These are phyloP conservation scores for Fusarium stilboides DNA, from an alignment of 2,329 filamentous ascomycete species.

Conservation along the genomic window DNA sequence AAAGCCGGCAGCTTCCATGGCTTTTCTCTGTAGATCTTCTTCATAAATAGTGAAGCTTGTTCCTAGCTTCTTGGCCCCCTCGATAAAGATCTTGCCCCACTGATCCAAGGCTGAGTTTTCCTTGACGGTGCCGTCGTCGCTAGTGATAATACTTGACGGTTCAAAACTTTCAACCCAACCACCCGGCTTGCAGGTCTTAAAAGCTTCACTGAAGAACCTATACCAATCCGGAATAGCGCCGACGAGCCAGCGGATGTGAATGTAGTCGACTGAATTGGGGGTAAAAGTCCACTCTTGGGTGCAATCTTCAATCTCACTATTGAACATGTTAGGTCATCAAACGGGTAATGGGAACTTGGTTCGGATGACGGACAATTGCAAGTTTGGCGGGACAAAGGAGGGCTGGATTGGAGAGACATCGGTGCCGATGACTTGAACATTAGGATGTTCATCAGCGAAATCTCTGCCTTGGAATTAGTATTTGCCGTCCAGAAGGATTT, in stretches of 20 bases:
- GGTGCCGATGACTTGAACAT: conserved; percentile 15
- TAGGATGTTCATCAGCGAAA: conserved; percentile 15
- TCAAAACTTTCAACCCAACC: conserved; percentile 22
- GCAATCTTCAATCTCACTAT: conserved; percentile 24
- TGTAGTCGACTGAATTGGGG: conserved; percentile 18
- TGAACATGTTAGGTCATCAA: fast-evolving
- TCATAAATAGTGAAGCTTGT: conserved; percentile 5
- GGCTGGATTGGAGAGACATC: conserved; percentile 27
- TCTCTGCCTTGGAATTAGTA: not conserved
- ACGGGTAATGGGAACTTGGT: fast-evolving
- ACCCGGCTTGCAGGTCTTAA: conserved; percentile 19
- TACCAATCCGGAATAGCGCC: conserved; percentile 23
- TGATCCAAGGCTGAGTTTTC: conserved; percentile 19
- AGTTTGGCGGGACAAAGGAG: conserved; percentile 12
- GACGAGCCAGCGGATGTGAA: conserved; percentile 20
- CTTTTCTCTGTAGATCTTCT: conserved; percentile 10
- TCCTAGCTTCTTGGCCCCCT: conserved; percentile 18
- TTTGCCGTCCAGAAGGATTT: fast-evolving
- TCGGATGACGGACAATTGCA: conserved; percentile 2
- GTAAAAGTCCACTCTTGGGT: conserved; percentile 30
- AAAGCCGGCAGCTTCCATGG: conserved; percentile 25
- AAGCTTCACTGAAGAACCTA: conserved; percentile 12
- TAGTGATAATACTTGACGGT: conserved; percentile 13
- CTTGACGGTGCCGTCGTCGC: conserved; percentile 15
- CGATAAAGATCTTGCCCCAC: conserved; percentile 25